A percentile compares a stretch with the other conserved stretches of the same genome.
Conservation (phyloP, 768 basidiomycete species). For the Mycena maculata region DNA sequence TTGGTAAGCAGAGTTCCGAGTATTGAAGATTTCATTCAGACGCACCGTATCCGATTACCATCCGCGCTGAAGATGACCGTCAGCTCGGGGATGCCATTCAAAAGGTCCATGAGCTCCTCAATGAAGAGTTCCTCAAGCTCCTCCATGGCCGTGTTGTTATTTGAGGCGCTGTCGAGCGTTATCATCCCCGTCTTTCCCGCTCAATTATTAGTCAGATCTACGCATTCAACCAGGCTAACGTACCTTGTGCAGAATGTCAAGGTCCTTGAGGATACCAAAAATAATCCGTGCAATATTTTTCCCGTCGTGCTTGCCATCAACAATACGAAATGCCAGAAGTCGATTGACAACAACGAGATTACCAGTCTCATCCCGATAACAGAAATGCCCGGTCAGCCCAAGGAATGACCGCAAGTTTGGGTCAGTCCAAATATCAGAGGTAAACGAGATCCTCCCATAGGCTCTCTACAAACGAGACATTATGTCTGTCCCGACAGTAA, state of each 20-base stretch:
- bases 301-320: conserved; percentile 47
- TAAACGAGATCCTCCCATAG: conserved; percentile 46
- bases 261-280: conserved; percentile 39
- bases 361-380: conserved; percentile 29
- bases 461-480: conserved; percentile 33
- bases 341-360: conserved; percentile 37
- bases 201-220: background rate
- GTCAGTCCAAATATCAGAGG: conserved; percentile 50
- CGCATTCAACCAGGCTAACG: no score
- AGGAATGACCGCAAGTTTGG: conserved; percentile 40
- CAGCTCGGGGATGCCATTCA: background rate
- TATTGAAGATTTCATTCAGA: background rate
- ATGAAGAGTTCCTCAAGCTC: conserved; percentile 40
- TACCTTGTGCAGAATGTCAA: conserved; percentile 38
- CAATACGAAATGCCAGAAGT: conserved; percentile 45
- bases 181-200: conserved; percentile 40
- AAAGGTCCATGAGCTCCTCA: conserved; percentile 36
- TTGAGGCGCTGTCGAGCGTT: conserved; percentile 52
- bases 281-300: conserved; percentile 40
- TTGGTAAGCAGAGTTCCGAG: background rate
- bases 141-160: conserved; percentile 48
- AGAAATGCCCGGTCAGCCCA: conserved; percentile 49
- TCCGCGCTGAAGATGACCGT: conserved; percentile 34
- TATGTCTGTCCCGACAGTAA: background rate
- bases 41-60: conserved; percentile 38